Conservation (phyloP, 2,329 filamentous ascomycete genomes). For the Conoideocrella luteorostrata region DNA sequence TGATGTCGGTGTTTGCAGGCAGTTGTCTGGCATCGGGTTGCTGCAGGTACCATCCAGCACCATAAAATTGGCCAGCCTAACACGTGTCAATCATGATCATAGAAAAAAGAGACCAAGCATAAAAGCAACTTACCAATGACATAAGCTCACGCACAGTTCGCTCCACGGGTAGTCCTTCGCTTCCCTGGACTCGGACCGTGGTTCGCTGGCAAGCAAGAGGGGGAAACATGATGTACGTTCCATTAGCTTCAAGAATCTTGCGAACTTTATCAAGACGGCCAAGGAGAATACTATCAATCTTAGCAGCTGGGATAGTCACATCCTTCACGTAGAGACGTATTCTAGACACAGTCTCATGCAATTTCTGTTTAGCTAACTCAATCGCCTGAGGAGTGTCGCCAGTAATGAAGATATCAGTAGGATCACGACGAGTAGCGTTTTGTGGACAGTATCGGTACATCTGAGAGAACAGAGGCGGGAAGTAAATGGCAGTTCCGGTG, state of each 20-base stretch:
- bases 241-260: slow-evolving; percentile 95
- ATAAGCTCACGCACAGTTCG: slow-evolving; percentile 93
- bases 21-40: slow-evolving; percentile 60
- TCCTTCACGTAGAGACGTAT: slow-evolving; percentile 89
- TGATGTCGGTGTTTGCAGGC: slow-evolving; percentile 65
- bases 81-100: slow-evolving; percentile 15
- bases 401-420: slow-evolving; percentile 91
- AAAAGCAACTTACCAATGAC: slow-evolving; percentile 62
- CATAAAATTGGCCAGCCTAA: slow-evolving; percentile 94
- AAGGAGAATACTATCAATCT: slow-evolving; percentile 90
- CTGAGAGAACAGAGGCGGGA: slow-evolving; percentile 86
- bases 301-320: slow-evolving; percentile 79
- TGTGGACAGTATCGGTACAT: slow-evolving; percentile 86
- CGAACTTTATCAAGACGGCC: slow-evolving; percentile 91
- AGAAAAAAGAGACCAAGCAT: not conserved
- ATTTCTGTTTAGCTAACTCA: slow-evolving; percentile 79
- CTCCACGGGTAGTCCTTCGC: slow-evolving; percentile 89
- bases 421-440: slow-evolving; percentile 72
- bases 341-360: slow-evolving; percentile 75
- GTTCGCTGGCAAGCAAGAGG: slow-evolving; percentile 78
- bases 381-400: slow-evolving; percentile 82
- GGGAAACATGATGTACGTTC: slow-evolving; percentile 89
- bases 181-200: slow-evolving; percentile 83
- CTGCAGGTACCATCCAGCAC: slow-evolving; percentile 90
- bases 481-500: slow-evolving; percentile 96